Percentiles rank a stretch among this genome's conserved stretches.
These are phyloP conservation scores for Collybia mongolica DNA, from an alignment of 768 basidiomycete genomes.

Conservation along the genomic window DNA sequence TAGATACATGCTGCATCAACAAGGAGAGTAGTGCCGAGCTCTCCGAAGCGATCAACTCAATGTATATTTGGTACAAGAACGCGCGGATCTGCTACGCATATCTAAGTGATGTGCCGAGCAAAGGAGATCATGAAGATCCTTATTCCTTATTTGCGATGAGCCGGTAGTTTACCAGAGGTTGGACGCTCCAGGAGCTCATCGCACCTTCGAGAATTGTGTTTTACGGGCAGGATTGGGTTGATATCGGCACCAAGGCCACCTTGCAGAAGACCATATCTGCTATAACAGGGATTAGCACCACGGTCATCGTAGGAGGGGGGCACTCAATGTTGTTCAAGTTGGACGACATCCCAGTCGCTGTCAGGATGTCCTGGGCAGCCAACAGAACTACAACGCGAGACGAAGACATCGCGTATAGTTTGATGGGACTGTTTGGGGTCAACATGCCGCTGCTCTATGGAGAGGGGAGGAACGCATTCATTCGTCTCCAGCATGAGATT, in stretches of 20 bases:
- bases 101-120: neutral
- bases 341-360: neutral
- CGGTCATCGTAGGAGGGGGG: neutral
- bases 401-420: slow-evolving; percentile 2
- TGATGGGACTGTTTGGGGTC: slow-evolving; percentile 1
- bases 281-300: neutral
- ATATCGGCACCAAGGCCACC: neutral
- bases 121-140: neutral
- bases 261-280: neutral
- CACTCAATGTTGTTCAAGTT: neutral
- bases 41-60: neutral
- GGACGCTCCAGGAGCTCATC: slow-evolving; percentile 1
- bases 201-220: neutral
- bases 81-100: neutral
- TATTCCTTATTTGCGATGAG: slow-evolving; percentile 9
- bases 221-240: neutral
- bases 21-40: neutral
- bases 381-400: neutral
- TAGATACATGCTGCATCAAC: neutral
- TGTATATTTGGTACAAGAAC: neutral
- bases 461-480: slow-evolving; percentile 1
- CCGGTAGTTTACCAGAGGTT: slow-evolving; percentile 26
- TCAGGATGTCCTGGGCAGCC: neutral
- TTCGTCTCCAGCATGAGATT: neutral
- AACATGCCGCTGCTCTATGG: slow-evolving; percentile 2